Base-by-base conservation (phyloP, 2,329 filamentous ascomycete species). In the Rutstroemia sp. region DNA sequence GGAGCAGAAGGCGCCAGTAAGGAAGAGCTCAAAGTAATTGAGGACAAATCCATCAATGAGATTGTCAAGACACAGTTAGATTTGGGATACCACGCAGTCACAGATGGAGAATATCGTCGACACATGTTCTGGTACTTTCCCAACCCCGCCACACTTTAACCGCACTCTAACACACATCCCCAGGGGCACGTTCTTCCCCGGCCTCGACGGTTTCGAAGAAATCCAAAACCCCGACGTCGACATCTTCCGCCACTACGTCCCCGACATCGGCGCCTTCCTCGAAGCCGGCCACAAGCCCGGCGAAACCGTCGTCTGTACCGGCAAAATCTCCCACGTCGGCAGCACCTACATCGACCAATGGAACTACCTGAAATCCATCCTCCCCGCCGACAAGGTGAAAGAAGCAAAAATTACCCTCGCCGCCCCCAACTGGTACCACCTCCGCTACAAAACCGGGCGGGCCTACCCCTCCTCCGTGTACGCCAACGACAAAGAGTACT, bases 341-440 rank as follows among this genome's bases (percentile, higher is more conserved):
- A 75, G 73, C 62, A 73, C 73, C 0, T 75, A 75, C 65, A 68
- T 80, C 48, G 77, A 78, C 38, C 79, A 86, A 65, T 80, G 83
- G 62, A 77, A 82, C 58, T 79, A 78, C 55, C 74, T 87, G 53
- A 81, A 83, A 67, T 76, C 70, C 50, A 68, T 80, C 8, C 76
- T 88, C 0, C 78, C 84, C 0, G 74, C 81, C 23, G 79, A 83
- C 30, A 73, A 81, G 54, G 80, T 84, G 65, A 80, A 81, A 61
- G 81, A 86, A 61, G 80, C 84, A 69, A 87, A 88, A 73, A 78
- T 88, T 63, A 87, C 84, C 17, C 73, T 88, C 64, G 80, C 83
- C 17, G 81, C 83, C 4, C 83, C 83, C 2, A 81, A 81, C 68
- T 87, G 84, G 79, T 88, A 87, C 68, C 85, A 89, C 70, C 75